phyloP scores from a whole-genome alignment of 176 grass and related monocot genomes.

The Puccinellia tenuiflora region DNA sequence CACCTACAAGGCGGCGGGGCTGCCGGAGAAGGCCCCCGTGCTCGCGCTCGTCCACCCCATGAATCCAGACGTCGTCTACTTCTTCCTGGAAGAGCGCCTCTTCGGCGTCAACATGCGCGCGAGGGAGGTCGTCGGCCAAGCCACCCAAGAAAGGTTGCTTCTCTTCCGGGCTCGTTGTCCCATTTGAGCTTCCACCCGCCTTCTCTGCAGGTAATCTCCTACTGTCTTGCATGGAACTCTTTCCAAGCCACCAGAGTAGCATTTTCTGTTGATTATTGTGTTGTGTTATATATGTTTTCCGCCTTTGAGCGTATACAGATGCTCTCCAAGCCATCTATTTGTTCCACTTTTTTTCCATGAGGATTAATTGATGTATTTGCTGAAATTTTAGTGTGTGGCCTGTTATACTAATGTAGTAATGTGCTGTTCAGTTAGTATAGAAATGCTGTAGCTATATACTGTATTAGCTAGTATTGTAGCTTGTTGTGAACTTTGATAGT shows the following conservation, averaged over 20 bases:
- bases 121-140: not conserved
- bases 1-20: not conserved
- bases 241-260: not conserved
- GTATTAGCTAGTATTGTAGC: not conserved
- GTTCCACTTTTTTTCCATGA: not conserved
- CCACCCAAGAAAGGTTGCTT: not conserved
- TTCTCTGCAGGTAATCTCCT: not conserved
- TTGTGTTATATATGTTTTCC: not conserved
- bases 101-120: not conserved
- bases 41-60: not conserved
- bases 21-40: not conserved
- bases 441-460: not conserved
- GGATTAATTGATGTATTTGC: not conserved
- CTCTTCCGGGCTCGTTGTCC: not conserved
- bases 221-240: not conserved
- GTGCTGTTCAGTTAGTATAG: not conserved
- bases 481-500: not conserved
- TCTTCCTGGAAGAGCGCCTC: not conserved
- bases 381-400: not conserved
- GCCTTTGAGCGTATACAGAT: not conserved
- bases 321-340: not conserved
- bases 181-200: not conserved
- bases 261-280: not conserved
- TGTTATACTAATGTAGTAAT: not conserved
- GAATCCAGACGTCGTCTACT: not conserved